A percentile compares a stretch with the other conserved stretches of the same genome.
These are phyloP conservation scores for Dioscorea alata DNA, from an alignment of 106 monocot genomes.

Conservation along the genomic window DNA sequence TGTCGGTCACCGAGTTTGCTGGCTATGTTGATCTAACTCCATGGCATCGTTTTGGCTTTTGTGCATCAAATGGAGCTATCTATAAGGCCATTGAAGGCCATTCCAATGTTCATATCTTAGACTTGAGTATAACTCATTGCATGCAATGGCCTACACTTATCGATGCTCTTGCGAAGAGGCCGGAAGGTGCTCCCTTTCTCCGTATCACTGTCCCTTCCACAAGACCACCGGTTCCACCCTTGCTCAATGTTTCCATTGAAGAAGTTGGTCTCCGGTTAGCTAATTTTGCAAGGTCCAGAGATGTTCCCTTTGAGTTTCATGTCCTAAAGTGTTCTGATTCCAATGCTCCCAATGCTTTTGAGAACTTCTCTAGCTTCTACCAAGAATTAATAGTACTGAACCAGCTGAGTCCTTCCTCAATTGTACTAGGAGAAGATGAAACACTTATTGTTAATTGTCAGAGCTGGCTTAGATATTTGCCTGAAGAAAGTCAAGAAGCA, in stretches of 20 bases:
- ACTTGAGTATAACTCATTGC: constrained; percentile 41
- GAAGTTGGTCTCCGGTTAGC: constrained; percentile 33
- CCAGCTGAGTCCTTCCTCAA: constrained; percentile 1
- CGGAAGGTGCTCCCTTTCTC: constrained; percentile 28
- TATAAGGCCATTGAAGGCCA: constrained; percentile 20
- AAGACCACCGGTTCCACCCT: constrained; percentile 26
- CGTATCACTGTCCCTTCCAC: constrained; percentile 30
- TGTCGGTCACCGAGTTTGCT: constrained; percentile 48
- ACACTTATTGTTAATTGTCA: constrained; percentile 50
- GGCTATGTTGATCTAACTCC: constrained; percentile 56
- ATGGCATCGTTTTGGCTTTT: constrained; percentile 70
- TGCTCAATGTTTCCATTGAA: constrained; percentile 21
- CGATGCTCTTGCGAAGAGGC: constrained; percentile 32
- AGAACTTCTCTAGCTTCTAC: not conserved
- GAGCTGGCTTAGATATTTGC: constrained; percentile 28
- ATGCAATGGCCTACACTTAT: constrained; percentile 75
- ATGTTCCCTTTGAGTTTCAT: constrained; percentile 36
- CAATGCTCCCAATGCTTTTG: not conserved
- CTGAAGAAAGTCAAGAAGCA: not conserved
- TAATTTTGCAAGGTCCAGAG: constrained; percentile 47
- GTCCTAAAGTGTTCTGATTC: constrained; percentile 9
- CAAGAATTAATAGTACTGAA: not conserved
- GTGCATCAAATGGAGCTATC: constrained; percentile 54
- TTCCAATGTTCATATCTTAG: constrained; percentile 36
- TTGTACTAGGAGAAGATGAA: constrained; percentile 30